Conservation (phyloP, 805 yeast genomes). For the Lipomyces kockii region DNA sequence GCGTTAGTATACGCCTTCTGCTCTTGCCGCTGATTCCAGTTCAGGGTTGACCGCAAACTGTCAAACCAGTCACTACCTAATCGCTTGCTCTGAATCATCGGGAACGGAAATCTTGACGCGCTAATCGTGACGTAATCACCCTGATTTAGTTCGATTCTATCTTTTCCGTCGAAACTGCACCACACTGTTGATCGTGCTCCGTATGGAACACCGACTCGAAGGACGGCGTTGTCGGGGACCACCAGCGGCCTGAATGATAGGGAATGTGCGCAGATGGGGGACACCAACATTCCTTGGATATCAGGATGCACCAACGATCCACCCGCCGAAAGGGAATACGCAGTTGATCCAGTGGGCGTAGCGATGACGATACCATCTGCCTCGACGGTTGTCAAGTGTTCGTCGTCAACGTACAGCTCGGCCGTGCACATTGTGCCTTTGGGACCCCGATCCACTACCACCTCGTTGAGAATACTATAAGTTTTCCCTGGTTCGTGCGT, state of each 20-base stretch:
- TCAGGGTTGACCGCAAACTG: conserved; percentile 78
- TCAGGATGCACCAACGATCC: conserved; percentile 95
- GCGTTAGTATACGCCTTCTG: conserved; percentile 46
- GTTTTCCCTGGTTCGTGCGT: conserved; percentile 41
- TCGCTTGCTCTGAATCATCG: conserved; percentile 78
- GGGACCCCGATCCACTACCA: conserved; percentile 59
- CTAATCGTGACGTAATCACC: conserved; percentile 86
- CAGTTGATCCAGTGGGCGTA: conserved; percentile 84
- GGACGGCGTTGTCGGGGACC: conserved; percentile 85
- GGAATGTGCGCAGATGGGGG: conserved; percentile 97
- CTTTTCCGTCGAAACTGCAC: conserved; percentile 95
- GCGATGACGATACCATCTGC: conserved; percentile 70
- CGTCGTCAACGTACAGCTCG: conserved; percentile 56
- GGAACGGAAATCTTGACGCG: conserved; percentile 91
- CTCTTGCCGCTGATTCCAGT: conserved; percentile 90
- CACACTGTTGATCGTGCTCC: conserved; percentile 88
- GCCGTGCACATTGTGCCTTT: conserved; percentile 57
- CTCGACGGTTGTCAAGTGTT: conserved; percentile 61
- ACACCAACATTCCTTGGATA: conserved; percentile 87
- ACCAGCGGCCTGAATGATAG: conserved; percentile 89
- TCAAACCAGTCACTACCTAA: conserved; percentile 72
- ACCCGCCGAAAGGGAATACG: conserved; percentile 93
- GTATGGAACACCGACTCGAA: conserved; percentile 78
- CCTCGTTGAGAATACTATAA: conserved; percentile 55
- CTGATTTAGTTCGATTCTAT: conserved; percentile 72